Conservation (phyloP, 139 green algal genomes). For the Closterium sp. region DNA sequence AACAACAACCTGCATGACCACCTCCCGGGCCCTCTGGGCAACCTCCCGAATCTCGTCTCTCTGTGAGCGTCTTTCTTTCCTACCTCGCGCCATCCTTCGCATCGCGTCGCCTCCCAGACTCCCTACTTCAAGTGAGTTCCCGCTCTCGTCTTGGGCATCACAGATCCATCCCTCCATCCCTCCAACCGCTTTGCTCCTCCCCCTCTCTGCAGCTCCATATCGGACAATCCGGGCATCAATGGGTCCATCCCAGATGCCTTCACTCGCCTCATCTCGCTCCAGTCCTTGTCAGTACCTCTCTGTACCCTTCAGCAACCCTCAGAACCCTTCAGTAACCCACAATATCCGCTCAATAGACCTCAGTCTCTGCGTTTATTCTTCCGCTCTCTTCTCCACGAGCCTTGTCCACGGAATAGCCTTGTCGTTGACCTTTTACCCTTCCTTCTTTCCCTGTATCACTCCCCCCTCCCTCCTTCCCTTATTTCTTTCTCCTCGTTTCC, state of each 20-base stretch:
- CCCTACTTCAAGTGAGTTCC: too few relatives aligned
- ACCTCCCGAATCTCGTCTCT: background rate
- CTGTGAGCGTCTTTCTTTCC: too few relatives aligned
- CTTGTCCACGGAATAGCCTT: too few relatives aligned
- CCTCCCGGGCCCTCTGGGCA: background rate
- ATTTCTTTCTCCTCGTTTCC: too few relatives aligned
- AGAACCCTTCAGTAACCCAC: background rate
- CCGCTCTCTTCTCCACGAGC: too few relatives aligned
- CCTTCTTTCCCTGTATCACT: background rate
- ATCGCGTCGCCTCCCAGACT: too few relatives aligned
- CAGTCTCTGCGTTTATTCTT: too few relatives aligned
- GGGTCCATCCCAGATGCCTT: background rate
- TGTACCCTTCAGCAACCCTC: background rate
- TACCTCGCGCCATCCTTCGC: too few relatives aligned
- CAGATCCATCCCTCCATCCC: background rate
- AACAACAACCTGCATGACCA: background rate
- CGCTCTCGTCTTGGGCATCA: too few relatives aligned
- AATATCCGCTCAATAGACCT: too few relatives aligned
- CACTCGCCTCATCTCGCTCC: background rate
- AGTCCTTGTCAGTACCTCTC: background rate
- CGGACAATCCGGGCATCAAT: background rate
- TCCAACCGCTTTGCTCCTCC: background rate
- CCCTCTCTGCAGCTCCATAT: background rate
- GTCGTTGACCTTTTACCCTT: too few relatives aligned
- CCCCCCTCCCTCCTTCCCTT: background rate